Base-by-base conservation (phyloP, 805 yeast species). In the Diddensiella caesifluorescens region DNA sequence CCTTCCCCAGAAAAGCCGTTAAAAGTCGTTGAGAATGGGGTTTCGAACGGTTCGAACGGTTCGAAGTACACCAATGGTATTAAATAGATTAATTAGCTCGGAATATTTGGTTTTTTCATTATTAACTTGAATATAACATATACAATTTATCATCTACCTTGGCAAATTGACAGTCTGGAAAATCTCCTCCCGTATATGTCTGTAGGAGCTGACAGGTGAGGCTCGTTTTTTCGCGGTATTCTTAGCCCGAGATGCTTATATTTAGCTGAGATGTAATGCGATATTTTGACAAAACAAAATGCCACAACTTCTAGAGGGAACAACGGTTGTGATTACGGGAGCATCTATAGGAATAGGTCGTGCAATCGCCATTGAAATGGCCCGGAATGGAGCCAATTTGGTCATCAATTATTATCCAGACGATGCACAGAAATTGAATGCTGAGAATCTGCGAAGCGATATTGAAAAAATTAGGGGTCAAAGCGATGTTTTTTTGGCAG, bases 341-440 rank as follows among this genome's bases (percentile, higher is more conserved):
- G 76, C 73, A 5, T 67, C 76, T 13, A 64, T 69, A 15, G 80
- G 79, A 3, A 74, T 74, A 40, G 79, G 78, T 0, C 65, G 66
- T 22, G 73, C 70, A 38, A 67, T 72, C 31, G 75, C 74, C 19
- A 55, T 60, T 26, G 77, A 71, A 21, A 59, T 71, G 35, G 77
- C 75, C 3, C 60, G 60, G 41, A 59, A 65, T 7, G 70, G 69
- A 15, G 74, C 74, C 30, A 70, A 69, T n/a, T 62, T 68, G 6
- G 62, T 63, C 39, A 60, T 47, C 22, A 47, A 45, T 38, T 48
- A 48, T 31, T 45, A 15, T 26, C 51, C 54, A 9, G 44, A 48
- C 23, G 43, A 42, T 6, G 80, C 79, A 57, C 85, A 94, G 4
- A 55, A 67, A 20, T 53, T 66, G 16, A 80, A 79, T 35, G 94